Conservation (phyloP, 2,329 filamentous ascomycete species). For the Cercospora sp. region DNA sequence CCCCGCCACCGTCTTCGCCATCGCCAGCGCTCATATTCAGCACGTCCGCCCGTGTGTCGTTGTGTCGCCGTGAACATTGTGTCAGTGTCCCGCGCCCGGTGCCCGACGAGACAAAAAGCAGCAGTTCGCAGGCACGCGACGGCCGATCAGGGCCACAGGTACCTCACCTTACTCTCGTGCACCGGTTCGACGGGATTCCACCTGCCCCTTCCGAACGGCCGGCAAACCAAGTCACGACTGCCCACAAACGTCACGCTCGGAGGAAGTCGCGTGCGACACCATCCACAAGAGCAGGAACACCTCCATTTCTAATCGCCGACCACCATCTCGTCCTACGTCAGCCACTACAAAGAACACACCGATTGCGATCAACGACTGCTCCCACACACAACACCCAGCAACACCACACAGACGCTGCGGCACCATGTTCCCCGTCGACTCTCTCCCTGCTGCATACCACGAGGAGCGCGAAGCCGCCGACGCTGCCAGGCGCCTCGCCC, state of each 20-base stretch:
- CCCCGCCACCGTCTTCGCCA: neutral
- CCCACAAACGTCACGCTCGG: neutral
- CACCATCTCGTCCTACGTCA: neutral
- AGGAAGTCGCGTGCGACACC: constrained; percentile 8
- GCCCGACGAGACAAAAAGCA: neutral
- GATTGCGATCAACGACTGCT: neutral
- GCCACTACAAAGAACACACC: neutral
- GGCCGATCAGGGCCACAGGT: neutral
- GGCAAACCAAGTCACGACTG: neutral
- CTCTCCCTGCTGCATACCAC: constrained; percentile 35
- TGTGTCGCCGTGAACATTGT: neutral
- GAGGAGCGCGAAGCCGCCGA: constrained; percentile 36
- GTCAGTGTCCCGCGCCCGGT: neutral
- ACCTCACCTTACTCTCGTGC: neutral
- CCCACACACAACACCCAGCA: neutral
- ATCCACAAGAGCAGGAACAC: neutral
- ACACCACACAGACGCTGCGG: neutral
- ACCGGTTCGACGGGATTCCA: constrained; percentile 6
- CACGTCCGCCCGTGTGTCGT: neutral
- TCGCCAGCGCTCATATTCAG: neutral
- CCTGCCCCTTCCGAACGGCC: constrained; percentile 1
- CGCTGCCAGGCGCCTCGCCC: constrained; percentile 27
- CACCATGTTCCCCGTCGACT: constrained; percentile 39
- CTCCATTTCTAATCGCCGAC: constrained; percentile 1
- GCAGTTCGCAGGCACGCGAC: neutral